These are phyloP conservation scores for Fusarium musae DNA, from an alignment of 2,329 filamentous ascomycete genomes.

Conservation along the genomic window DNA sequence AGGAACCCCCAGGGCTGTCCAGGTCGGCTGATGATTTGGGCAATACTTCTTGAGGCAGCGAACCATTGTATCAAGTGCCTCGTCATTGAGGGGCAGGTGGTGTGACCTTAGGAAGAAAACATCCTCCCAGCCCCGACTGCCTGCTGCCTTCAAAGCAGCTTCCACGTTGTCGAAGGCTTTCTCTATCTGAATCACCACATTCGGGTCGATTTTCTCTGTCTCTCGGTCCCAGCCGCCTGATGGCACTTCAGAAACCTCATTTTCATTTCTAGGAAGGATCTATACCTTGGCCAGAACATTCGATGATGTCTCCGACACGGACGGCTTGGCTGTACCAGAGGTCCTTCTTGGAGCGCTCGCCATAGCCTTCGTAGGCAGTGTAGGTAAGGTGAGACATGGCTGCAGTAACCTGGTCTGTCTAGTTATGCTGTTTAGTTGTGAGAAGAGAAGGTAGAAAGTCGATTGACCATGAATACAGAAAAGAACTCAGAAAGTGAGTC, in stretches of 20 bases:
- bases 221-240: background rate
- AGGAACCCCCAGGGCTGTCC: background rate
- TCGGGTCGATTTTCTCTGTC: background rate
- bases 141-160: background rate
- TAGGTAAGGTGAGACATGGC: background rate
- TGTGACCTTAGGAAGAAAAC: background rate
- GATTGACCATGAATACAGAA: background rate
- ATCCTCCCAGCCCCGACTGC: background rate
- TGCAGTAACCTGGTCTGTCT: accelerated
- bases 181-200: background rate
- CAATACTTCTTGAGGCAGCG: background rate
- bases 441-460: accelerated
- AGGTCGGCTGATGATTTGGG: background rate
- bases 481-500: background rate
- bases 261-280: accelerated
- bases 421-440: too few species aligned
- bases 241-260: accelerated
- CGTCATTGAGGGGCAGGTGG: background rate
- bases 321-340: background rate
- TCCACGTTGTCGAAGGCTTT: background rate
- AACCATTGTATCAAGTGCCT: background rate
- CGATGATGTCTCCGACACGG: background rate
- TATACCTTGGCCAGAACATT: background rate
- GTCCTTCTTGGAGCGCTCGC: background rate
- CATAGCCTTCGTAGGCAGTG: background rate